Evolutionary conservation across 1,139 yeast genomes (phyloP), one percentile per base, ranked within the genome.

Genomic region (Wickerhamomyces sp.): DNA sequence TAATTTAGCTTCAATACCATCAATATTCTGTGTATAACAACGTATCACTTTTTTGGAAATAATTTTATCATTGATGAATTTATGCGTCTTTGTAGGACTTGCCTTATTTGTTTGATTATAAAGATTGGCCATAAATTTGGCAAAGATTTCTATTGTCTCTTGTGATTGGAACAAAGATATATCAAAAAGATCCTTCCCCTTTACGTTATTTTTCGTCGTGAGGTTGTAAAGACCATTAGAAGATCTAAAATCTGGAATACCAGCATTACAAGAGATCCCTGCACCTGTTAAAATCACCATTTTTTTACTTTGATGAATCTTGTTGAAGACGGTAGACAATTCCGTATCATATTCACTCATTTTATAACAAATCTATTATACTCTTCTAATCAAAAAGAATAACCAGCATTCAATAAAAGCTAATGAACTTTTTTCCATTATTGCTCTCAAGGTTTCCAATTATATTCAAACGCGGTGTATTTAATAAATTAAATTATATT

Each of bases 211-310:
- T 44, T 76, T 74, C 54, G 79, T 85, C 18, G 84, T 90, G 67
- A 81, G 64, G 52, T 84, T 81, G 67, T 91, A 91, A 27, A 91
- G 73, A 2, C 98, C 98, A 54, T 84, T 81, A 15, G 81, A 71
- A 2, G 95, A 86, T 48, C 98, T 74, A 64, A 91, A 91, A 63
- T 91, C 98, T 1, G 98, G 98, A 45, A 91, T 91, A 0, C 98
- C 98, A 1, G 98, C 97, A 62, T 87, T 89, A 63, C 97, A 89
- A 27, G 96, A 88, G 48, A 91, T 88, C 2, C 98, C 98, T 2
- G 98, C 98, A 9, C 98, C 97, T 0, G 97, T 89, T 46, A 90
- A 65, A 9, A 83, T 73, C 11, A 83, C 69, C 39, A 82, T 69
- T 59, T 74, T 79, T 50, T 73, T 73, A 42, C 70, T 58, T 42